phyloP scores from a whole-genome alignment of 345 rosid species.

The Arabis alpina region DNA sequence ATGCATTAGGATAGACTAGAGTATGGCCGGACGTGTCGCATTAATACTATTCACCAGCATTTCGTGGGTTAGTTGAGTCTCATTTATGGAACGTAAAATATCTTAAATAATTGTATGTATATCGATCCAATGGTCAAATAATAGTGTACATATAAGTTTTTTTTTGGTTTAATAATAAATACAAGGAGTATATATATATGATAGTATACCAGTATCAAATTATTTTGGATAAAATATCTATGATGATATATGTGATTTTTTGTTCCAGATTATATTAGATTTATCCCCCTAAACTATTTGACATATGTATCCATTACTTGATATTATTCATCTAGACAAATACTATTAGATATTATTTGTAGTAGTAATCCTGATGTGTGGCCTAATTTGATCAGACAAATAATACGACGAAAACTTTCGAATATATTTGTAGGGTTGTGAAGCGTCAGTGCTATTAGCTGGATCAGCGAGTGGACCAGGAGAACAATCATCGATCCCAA shows the following conservation, averaged over 20 bases:
- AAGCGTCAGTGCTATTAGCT: constrained; percentile 77
- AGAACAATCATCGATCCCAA: constrained; percentile 75
- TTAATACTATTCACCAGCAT: constrained; percentile 23
- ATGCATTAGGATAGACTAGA: constrained; percentile 10
- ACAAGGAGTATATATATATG: not conserved
- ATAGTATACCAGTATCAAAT: not conserved
- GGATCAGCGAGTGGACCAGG: constrained; percentile 87
- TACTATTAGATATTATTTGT: too few relatives aligned
- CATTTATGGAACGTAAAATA: constrained; percentile 18
- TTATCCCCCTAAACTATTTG: too few relatives aligned
- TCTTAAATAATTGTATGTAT: not conserved
- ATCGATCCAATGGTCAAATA: not conserved
- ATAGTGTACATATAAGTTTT: not conserved
- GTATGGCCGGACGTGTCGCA: constrained; percentile 7
- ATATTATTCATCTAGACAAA: not conserved
- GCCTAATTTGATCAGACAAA: not conserved
- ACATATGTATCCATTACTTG: too few relatives aligned
- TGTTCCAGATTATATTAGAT: too few relatives aligned
- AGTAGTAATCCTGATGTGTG: not conserved
- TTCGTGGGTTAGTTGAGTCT: constrained; percentile 22
- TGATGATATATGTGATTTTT: not conserved
- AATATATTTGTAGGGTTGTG: constrained; percentile 60
- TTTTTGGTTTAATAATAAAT: too few relatives aligned
- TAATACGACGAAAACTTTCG: not conserved
- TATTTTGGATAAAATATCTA: not conserved